Conservation (phyloP, 345 rosid genomes). For the Barbarea vulgaris region DNA sequence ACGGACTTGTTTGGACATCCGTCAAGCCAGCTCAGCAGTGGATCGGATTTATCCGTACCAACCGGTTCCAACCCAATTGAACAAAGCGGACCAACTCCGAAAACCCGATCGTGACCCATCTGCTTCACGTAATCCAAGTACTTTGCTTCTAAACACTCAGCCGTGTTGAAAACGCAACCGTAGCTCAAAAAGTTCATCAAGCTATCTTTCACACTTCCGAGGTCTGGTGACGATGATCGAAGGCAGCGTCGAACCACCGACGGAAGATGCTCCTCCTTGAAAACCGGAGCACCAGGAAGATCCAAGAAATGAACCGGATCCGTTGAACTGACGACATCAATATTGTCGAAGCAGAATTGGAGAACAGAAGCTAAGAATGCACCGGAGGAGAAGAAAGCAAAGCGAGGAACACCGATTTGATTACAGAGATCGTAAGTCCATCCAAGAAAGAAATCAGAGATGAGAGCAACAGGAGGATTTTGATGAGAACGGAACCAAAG, state of each 20-base stretch:
- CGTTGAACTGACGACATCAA: slow-evolving; percentile 18
- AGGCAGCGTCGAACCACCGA: slow-evolving; percentile 34
- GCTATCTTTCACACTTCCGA: slow-evolving; percentile 31
- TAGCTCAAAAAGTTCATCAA: slow-evolving; percentile 42
- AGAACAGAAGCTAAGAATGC: slow-evolving; percentile 40
- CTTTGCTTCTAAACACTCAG: slow-evolving; percentile 49
- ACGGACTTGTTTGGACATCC: slow-evolving; percentile 57
- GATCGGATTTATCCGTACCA: not conserved
- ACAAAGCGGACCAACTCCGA: slow-evolving; percentile 60
- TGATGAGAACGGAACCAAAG: slow-evolving; percentile 60
- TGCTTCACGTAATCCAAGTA: slow-evolving; percentile 44
- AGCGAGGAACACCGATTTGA: slow-evolving; percentile 44
- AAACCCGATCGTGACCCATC: slow-evolving; percentile 54
- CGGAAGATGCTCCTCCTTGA: slow-evolving; percentile 57
- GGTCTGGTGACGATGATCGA: slow-evolving; percentile 33
- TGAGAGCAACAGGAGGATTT: slow-evolving; percentile 61
- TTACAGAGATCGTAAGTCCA: slow-evolving; percentile 57
- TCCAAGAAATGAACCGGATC: slow-evolving; percentile 42
- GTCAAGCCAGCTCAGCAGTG: slow-evolving; percentile 54
- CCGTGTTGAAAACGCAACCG: slow-evolving; percentile 56
- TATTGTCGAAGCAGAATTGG: slow-evolving; percentile 40
- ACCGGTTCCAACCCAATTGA: slow-evolving; percentile 40
- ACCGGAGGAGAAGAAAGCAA: slow-evolving; percentile 53
- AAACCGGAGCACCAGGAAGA: slow-evolving; percentile 58
- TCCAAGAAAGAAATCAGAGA: slow-evolving; percentile 48